Conservation (phyloP, 257 asterid species). For the Fraxinus excelsior region DNA sequence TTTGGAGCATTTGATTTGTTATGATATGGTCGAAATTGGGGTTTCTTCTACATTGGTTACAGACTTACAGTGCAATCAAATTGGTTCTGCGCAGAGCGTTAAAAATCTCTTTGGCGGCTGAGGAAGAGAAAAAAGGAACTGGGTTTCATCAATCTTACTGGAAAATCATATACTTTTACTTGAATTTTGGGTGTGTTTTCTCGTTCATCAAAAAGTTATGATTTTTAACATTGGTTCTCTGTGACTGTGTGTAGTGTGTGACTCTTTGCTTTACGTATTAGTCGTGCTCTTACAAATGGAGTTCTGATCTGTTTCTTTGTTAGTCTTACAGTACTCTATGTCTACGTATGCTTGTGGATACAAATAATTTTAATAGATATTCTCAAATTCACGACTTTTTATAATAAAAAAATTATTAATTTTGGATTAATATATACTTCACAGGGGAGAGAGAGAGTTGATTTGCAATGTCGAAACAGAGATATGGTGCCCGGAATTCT, state of each 20-base stretch:
- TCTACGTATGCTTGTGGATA: background rate
- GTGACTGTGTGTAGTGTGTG: background rate
- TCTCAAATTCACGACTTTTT: background rate
- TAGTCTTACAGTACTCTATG: background rate
- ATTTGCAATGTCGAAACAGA: slow-evolving; percentile 52
- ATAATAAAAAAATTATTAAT: background rate
- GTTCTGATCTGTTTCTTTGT: slow-evolving; percentile 5
- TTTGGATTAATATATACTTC: no score
- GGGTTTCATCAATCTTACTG: background rate
- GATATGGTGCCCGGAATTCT: slow-evolving; percentile 40
- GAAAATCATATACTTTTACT: slow-evolving; percentile 22
- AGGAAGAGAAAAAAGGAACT: background rate
- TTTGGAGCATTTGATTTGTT: slow-evolving; percentile 26
- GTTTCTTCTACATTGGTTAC: slow-evolving; percentile 11
- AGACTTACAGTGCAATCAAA: slow-evolving; percentile 2
- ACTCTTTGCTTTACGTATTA: background rate
- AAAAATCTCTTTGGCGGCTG: slow-evolving; percentile 22
- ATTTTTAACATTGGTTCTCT: slow-evolving; percentile 2
- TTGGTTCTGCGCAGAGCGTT: slow-evolving; percentile 17
- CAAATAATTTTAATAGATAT: background rate
- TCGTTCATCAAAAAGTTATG: slow-evolving; percentile 1
- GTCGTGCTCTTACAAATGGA: background rate
- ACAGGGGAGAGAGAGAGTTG: slow-evolving; percentile 21
- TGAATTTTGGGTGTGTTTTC: slow-evolving; percentile 16
- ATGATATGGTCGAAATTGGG: slow-evolving; percentile 10